Percentiles rank a stretch among this genome's conserved stretches.
Evolutionary conservation across 78 protist genomes (phyloP).

Genomic region (Ministeria vibrans): DNA sequence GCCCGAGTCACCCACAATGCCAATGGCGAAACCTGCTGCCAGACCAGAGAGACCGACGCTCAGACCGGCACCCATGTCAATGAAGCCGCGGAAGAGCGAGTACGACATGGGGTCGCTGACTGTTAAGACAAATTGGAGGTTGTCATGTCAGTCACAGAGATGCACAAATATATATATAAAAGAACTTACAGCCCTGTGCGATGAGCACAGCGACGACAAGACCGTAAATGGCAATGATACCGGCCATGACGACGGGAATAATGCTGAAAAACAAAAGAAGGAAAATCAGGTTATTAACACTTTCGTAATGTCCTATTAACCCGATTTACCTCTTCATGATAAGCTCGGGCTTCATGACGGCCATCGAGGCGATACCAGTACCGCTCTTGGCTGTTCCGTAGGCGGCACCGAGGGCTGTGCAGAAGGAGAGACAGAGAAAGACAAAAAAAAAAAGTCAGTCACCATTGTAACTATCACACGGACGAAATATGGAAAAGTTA

Average conservation of each 20-base stretch:
- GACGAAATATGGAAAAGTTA: background rate
- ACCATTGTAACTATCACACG: background rate
- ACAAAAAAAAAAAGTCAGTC: background rate
- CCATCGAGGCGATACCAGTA: conserved; percentile 93
- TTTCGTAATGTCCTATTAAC: too few relatives aligned
- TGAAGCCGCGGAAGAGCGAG: conserved; percentile 41
- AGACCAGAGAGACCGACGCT: conserved; percentile 92
- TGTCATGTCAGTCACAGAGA: background rate
- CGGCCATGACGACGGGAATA: conserved; percentile 97
- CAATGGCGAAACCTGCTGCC: conserved; percentile 91
- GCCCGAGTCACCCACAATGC: conserved; percentile 93
- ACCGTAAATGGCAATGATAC: conserved; percentile 99
- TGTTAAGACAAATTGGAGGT: background rate
- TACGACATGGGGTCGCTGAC: background rate
- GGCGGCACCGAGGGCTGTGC: conserved; percentile 96
- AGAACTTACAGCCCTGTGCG: background rate
- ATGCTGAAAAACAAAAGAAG: too few relatives aligned
- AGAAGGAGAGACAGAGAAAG: background rate
- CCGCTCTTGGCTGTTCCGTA: conserved; percentile 99
- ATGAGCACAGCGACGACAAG: conserved; percentile 94
- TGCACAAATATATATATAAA: background rate
- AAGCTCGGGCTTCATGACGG: conserved; percentile 89
- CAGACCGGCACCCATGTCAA: conserved; percentile 90
- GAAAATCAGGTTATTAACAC: too few relatives aligned
- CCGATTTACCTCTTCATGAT: conserved; percentile 94